Base-by-base conservation (phyloP, 2,329 filamentous ascomycete genomes). In the Ophiocordyceps camponoti-leonardi region DNA sequence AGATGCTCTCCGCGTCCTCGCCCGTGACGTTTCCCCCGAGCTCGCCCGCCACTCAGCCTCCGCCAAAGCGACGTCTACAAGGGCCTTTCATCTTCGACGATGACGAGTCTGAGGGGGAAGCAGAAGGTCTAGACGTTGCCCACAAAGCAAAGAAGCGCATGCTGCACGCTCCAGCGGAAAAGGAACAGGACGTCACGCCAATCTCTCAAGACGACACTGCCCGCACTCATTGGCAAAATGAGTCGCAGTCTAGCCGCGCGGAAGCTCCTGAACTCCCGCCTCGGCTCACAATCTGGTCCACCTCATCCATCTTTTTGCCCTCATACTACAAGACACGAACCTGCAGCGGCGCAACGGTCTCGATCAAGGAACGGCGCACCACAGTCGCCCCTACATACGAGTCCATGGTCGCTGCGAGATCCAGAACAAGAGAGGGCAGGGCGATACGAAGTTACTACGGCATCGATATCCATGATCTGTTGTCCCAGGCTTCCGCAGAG, bases 381-480 rank as follows among this genome's bases (percentile, higher is more conserved):
- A 58, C 61, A 1, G 59, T 61, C 1, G 57, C 64, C 1, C 57
- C 73, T 1, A 68, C 81, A 0, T 86, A 82, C 54, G 77, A 84
- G 54, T 66, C 73, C 37, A 71, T 86, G 52, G 74, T 84, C 3
- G 81, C 81, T 20, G 72, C 77, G 12, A 70, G 82, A 44, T 85
- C 82, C 6, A 75, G 65, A 46, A 78, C 73, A 1, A 78, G 76
- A 50, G 74, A 81, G 47, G 81, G 82, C 2, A 71, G 78, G 48
- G 83, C 83, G 2, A 77, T 76, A 54, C 77, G 77, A 53, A 81
- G 80, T 53, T 96, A 88, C 63, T 98, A 94, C 59, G 92, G 92
- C 11, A 82, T 98, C 51, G 82, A 94, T 42, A 92, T 98, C 31
- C 87, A 95, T 60, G 71, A 78, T 46, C 67, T 98, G 37, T 73